Evolutionary conservation across 148 eudicot genomes (phyloP).

Genomic region (Silene latifolia): DNA sequence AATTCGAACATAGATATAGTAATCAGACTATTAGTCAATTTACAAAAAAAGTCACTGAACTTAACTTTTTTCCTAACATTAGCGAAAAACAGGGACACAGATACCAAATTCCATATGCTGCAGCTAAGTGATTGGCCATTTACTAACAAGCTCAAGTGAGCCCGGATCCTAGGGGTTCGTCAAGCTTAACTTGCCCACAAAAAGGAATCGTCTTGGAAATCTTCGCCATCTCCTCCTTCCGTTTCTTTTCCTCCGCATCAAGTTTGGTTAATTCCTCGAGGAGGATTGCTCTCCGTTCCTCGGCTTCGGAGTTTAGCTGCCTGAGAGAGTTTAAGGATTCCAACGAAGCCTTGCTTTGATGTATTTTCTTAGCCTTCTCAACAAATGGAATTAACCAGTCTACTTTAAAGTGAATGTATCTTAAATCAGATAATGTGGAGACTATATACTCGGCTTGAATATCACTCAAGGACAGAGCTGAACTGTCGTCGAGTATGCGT

Average conservation of each 20-base stretch:
- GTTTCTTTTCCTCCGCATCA: neutral
- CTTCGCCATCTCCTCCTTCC: neutral
- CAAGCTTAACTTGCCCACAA: neutral
- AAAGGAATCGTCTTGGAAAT: neutral
- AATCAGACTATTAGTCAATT: too few species aligned
- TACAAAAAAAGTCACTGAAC: too few species aligned
- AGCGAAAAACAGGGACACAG: too few species aligned
- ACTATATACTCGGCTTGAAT: conserved; percentile 1
- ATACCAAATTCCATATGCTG: too few species aligned
- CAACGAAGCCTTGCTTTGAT: neutral
- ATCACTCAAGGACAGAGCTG: conserved; percentile 1
- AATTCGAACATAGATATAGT: too few species aligned
- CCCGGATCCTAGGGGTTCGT: neutral
- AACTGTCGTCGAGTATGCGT: neutral
- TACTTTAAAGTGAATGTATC: conserved; percentile 2
- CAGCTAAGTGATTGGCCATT: too few species aligned
- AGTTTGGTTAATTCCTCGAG: neutral
- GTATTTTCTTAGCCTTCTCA: neutral
- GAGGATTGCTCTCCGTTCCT: neutral
- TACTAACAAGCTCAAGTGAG: neutral
- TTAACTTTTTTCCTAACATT: too few species aligned
- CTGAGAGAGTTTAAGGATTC: neutral
- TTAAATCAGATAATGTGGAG: conserved; percentile 1
- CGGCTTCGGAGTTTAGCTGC: neutral
- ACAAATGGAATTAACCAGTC: conserved; percentile 12